Conservation (phyloP, 352 stramenopile species). For the Poterioochromonas sp. region DNA sequence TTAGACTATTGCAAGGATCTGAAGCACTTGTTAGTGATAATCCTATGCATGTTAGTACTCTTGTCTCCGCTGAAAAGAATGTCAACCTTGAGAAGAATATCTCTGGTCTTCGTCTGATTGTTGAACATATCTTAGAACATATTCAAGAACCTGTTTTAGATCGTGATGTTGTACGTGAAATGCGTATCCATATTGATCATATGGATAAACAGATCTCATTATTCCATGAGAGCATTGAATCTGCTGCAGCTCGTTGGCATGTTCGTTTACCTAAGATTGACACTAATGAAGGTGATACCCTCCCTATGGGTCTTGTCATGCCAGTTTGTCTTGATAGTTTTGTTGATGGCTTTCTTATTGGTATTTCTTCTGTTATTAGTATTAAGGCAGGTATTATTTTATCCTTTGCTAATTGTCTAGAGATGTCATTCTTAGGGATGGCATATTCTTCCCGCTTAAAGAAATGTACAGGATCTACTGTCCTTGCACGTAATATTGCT, state of each 20-base stretch:
- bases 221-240: not conserved
- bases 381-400: constrained; percentile 6
- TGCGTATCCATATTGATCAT: not conserved
- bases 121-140: constrained; percentile 7
- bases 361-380: not conserved
- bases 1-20: constrained; percentile 17
- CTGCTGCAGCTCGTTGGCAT: not conserved
- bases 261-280: not conserved
- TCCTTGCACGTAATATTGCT: not conserved
- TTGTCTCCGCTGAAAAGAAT: not conserved
- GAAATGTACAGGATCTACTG: constrained; percentile 6
- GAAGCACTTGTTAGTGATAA: not conserved
- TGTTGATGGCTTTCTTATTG: constrained; percentile 25
- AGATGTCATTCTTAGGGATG: constrained; percentile 27
- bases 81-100: not conserved
- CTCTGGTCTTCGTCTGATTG: not conserved
- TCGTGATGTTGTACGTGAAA: not conserved
- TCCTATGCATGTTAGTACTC: not conserved
- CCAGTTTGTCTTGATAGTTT: constrained; percentile 18
- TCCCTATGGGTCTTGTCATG: not conserved
- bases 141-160: not conserved
- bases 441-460: constrained; percentile 6
- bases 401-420: constrained; percentile 10
- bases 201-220: constrained; percentile 14
- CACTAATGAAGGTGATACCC: not conserved